Base-by-base conservation (phyloP, 306 rosid species). In the Vigna mungo region DNA sequence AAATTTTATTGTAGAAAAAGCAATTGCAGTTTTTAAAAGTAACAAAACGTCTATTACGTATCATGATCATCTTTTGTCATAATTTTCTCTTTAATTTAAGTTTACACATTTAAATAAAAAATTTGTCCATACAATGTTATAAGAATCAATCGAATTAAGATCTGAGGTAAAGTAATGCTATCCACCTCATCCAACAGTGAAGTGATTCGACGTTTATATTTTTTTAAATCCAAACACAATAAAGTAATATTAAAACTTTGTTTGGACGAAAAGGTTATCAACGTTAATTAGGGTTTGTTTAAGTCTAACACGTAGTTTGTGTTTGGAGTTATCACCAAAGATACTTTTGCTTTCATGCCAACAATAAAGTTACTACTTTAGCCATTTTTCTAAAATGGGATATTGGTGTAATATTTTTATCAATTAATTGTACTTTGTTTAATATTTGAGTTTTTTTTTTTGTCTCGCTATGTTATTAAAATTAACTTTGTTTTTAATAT, bases 321-420 rank as follows among this genome's bases (percentile, higher is more conserved):
- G 23, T 25, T 68, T 46, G 56, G 56, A 68, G 41, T 25, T 68
- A 46, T 15, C 73, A 68, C 36, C 20, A 18, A 63, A 39, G 11
- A n/a, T 65, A 20, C 71, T 41, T 61, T 32, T 32, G 12, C 7
- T 34, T 61, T 61, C 44, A 16, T 16, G 44, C 11, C 20, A 61
- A 34, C 23, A 34, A 15, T 2, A 61, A 32, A 32, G 14, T 30
- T 21, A 27, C 7, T 61, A 32, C 46, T 61, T 20, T 41, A 20
- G 10, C 32, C 9, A 15, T 63, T 63, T 63, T 63, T 4, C 37
- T 56, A 56, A 53, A 53, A 18, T 53, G 30, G 60, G 32, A 54
- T 54, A 23, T 21, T 4, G 16, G 4, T 56, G 14, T 11, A 20
- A 55, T 55, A 55, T 11, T 55, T 9, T 54, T 9, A 3, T 18